Base-by-base conservation (phyloP, 192 early-diverging fungal species). In the Umbelopsis sp. region DNA sequence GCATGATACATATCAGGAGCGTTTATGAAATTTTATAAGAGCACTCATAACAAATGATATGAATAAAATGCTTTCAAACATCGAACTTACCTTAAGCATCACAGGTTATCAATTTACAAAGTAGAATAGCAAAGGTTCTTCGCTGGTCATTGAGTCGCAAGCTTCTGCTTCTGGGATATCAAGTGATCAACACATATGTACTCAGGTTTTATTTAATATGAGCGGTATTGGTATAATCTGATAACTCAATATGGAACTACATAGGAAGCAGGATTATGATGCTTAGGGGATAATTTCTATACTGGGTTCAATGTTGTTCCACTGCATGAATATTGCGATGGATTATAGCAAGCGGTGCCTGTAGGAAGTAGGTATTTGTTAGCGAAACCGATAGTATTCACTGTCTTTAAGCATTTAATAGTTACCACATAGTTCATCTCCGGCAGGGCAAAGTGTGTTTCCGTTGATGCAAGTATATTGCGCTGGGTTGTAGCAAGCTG, bases 381-480 rank as follows among this genome's bases (percentile, higher is more conserved):
- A 27, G 25, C 13, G 7, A 4, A 61, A 16, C 27, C 15, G 15
- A 4, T 33, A 37, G 27, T 18, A 9, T 37, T n/a, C 13, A 61
- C n/a, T 61, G 3, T 35, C 2, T 35, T 2, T 6, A 35, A 18
- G 4, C 10, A 33, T 13, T 16, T 52, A 1, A 27, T 52, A 35
- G 0, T 61, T 61, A 61, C 55, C 55, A 61, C 55, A 61, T 30
- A 61, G 18, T 11, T 61, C 2, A 61, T 61, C 55, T 15, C 55
- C 55, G 27, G 12, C 30, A 37, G 55, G 55, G 30, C 55, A 61
- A 35, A 61, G 55, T 0, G 55, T 61, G 30, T 13, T 35, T 22
- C 55, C 55, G 30, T 61, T 61, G 55, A 61, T 61, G n/a, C 55
- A 61, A 35, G 55, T 61, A 13, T 61, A 61, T 35, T 61, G 55